Evolutionary conservation across 257 asterid species (phyloP).

Genomic region (Vinca minor): DNA sequence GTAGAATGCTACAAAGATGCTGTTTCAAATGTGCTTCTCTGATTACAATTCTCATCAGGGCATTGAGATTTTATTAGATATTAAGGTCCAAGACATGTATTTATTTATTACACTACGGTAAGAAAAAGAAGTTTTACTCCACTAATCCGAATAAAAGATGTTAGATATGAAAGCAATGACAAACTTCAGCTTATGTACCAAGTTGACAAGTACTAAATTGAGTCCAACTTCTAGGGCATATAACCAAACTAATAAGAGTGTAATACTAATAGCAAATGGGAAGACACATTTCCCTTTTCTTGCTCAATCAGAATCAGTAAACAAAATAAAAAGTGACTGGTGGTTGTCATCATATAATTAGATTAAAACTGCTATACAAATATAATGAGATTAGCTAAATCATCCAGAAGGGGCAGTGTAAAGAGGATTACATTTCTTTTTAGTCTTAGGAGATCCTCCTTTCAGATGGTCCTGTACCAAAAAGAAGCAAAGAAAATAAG

Average conservation of each 20-base stretch:
- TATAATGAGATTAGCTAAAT: not conserved
- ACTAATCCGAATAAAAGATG: not conserved
- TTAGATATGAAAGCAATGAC: not conserved
- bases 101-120: too few relatives aligned
- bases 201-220: not conserved
- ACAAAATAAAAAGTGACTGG: not conserved
- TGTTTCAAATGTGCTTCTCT: not conserved
- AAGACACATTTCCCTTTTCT: not conserved
- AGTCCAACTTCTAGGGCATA: not conserved
- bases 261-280: too few relatives aligned
- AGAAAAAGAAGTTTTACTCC: not conserved
- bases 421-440: constrained; percentile 45
- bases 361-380: not conserved
- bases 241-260: too few relatives aligned
- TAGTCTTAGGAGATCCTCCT: constrained; percentile 29
- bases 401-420: not conserved
- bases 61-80: too few relatives aligned
- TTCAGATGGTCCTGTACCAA: constrained; percentile 45
- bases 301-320: not conserved
- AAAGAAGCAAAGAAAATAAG: constrained; percentile 9
- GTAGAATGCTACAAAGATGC: not conserved
- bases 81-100: too few relatives aligned
- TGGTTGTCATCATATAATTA: not conserved
- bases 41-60: not conserved
- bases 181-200: not conserved